phyloP scores from a whole-genome alignment of 1,284 basidiomycete species.

The Lignosus rhinocerotis region DNA sequence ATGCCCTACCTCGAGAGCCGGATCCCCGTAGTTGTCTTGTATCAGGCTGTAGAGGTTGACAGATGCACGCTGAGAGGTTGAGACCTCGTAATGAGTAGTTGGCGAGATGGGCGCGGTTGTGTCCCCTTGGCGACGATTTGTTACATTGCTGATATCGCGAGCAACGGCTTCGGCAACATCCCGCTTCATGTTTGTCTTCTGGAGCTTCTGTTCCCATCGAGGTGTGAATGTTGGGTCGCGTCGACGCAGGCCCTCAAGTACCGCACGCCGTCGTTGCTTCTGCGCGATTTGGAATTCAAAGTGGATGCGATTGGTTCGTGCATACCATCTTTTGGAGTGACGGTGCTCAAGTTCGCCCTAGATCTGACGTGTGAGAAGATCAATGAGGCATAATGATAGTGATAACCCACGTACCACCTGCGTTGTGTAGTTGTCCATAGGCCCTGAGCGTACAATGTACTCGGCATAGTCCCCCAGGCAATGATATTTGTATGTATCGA shows the following conservation, averaged over 20 bases:
- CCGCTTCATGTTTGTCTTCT: neutral
- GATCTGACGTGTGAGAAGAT: no score
- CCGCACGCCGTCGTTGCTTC: constrained; percentile 6
- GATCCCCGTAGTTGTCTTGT: constrained; percentile 18
- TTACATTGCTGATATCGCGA: neutral
- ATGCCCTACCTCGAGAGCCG: constrained; percentile 28
- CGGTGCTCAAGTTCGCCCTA: neutral
- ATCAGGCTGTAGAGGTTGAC: neutral
- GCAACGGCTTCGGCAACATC: constrained; percentile 15
- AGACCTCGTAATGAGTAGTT: constrained; percentile 7
- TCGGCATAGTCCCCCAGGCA: constrained; percentile 28
- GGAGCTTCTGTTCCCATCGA: neutral
- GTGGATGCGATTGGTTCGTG: neutral
- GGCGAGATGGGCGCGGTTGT: neutral
- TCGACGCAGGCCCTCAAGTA: neutral
- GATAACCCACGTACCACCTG: no score
- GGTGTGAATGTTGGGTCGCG: neutral
- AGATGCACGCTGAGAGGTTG: constrained; percentile 20
- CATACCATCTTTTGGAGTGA: constrained; percentile 9
- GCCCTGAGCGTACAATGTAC: constrained; percentile 33
- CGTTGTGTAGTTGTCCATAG: constrained; percentile 37
- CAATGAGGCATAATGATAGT: no score
- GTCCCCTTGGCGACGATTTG: constrained; percentile 13
- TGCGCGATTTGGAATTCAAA: constrained; percentile 18
- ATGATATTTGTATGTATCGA: constrained; percentile 23